phyloP scores from a whole-genome alignment of 148 eudicot genomes.

The Dysphania ambrosioides region DNA sequence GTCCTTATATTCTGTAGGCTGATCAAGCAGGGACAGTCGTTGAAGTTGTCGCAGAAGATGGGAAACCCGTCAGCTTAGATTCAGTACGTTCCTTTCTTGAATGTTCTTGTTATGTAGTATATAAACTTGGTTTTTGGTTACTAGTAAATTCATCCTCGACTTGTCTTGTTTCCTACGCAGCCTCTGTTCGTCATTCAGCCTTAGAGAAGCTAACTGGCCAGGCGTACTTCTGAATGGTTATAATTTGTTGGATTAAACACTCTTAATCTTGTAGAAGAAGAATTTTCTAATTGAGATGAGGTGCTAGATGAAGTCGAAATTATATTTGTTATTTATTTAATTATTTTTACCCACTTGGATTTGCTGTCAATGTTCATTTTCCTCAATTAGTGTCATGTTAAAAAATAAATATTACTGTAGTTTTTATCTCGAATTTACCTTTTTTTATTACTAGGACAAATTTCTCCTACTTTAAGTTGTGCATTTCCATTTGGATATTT shows the following conservation, averaged over 20 bases:
- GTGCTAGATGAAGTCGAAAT: slow-evolving; percentile 14
- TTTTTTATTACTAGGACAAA: slow-evolving; percentile 10
- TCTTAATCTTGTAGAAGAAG: slow-evolving; percentile 4
- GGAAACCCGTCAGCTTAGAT: slow-evolving; percentile 52
- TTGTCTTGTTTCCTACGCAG: slow-evolving; percentile 21
- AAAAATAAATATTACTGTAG: not conserved
- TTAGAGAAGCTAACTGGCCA: slow-evolving; percentile 5
- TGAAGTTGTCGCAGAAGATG: slow-evolving; percentile 51
- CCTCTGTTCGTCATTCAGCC: slow-evolving; percentile 34
- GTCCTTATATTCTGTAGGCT: slow-evolving; percentile 33
- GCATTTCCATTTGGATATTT: slow-evolving; percentile 3
- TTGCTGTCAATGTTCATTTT: not conserved
- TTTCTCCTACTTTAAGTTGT: slow-evolving; percentile 4
- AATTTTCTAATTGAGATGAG: slow-evolving; percentile 18
- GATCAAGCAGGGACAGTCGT: slow-evolving; percentile 56
- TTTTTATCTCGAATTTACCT: not conserved
- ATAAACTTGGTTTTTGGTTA: not conserved
- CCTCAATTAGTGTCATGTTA: not conserved
- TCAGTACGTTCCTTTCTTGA: slow-evolving; percentile 33
- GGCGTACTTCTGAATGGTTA: not conserved
- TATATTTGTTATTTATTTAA: slow-evolving; percentile 3
- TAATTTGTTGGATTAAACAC: slow-evolving; percentile 4
- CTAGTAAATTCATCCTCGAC: not conserved
- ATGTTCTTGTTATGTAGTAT: not conserved
- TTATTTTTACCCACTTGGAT: slow-evolving; percentile 17